These are phyloP conservation scores for Lecanicillium sp. DNA, from an alignment of 2,329 filamentous ascomycete genomes.

Conservation along the genomic window DNA sequence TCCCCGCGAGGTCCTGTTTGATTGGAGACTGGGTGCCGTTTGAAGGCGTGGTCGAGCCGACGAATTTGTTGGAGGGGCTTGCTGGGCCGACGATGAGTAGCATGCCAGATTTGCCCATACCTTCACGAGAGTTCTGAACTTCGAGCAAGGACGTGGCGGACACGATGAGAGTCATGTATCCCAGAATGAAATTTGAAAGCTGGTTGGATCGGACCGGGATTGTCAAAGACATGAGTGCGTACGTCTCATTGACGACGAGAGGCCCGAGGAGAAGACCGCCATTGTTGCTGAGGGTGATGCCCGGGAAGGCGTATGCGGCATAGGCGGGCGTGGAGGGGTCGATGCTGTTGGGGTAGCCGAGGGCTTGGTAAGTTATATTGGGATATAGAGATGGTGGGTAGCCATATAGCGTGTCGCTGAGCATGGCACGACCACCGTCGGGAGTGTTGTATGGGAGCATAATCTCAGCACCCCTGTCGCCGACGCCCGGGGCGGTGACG, in stretches of 20 bases:
- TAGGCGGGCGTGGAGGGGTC: constrained; percentile 36
- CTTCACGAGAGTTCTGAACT: constrained; percentile 59
- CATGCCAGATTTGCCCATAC: constrained; percentile 64
- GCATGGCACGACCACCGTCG: constrained; percentile 51
- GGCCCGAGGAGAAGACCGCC: constrained; percentile 70
- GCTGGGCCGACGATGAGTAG: constrained; percentile 66
- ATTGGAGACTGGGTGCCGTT: constrained; percentile 39
- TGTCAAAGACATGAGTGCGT: constrained; percentile 75
- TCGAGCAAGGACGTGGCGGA: constrained; percentile 57
- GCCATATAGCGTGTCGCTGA: constrained; percentile 58
- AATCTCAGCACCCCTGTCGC: constrained; percentile 35
- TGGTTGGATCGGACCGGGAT: constrained; percentile 68
- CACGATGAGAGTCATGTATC: constrained; percentile 75
- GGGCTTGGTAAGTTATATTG: constrained; percentile 61
- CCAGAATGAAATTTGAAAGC: constrained; percentile 58
- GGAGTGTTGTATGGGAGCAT: constrained; percentile 54
- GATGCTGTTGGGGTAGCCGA: constrained; percentile 34
- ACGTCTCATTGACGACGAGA: constrained; percentile 63
- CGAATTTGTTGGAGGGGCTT: constrained; percentile 61
- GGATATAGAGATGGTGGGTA: constrained; percentile 72
- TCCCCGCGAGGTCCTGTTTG: constrained; percentile 33
- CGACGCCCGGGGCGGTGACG: constrained; percentile 47
- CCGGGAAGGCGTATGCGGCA: constrained; percentile 44
- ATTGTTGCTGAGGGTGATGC: constrained; percentile 42
- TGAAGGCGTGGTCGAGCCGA: constrained; percentile 36